phyloP scores from a whole-genome alignment of 768 basidiomycete genomes.

The Hygrocybe coccinea region DNA sequence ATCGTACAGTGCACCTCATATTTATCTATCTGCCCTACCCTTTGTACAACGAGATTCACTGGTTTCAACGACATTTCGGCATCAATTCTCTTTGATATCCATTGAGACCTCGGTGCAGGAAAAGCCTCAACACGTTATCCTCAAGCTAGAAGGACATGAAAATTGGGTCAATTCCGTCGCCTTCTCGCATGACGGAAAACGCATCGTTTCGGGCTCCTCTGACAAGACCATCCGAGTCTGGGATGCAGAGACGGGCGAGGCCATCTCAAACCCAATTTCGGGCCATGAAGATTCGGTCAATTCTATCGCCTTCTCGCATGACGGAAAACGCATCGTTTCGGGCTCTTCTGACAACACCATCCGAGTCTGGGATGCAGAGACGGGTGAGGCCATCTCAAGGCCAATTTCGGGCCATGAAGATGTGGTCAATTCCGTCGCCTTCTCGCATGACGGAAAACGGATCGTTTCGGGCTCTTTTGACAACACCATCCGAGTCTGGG shows the following conservation, averaged over 20 bases:
- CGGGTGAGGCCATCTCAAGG: neutral
- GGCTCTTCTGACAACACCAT: conserved; percentile 2
- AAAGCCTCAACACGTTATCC: neutral
- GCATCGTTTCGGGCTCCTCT: conserved; percentile 5
- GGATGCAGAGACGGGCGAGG: conserved; percentile 5
- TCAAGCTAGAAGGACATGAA: neutral
- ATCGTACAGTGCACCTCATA: neutral
- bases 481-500: neutral
- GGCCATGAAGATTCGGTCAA: neutral
- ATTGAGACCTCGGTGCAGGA: neutral
- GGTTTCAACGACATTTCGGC: neutral
- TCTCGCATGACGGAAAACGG: conserved; percentile 22
- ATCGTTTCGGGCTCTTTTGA: conserved; percentile 20
- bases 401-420: neutral
- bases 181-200: conserved; percentile 4
- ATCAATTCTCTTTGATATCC: neutral
- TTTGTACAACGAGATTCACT: neutral
- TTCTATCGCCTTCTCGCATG: conserved; percentile 6
- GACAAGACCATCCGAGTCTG: conserved; percentile 5
- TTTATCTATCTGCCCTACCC: neutral
- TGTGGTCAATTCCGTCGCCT: conserved; percentile 17
- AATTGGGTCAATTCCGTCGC: conserved; percentile 1
- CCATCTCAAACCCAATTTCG: neutral
- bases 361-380: neutral
- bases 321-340: neutral